Conservation (phyloP, 2,329 filamentous ascomycete genomes). For the Nemania sp. region DNA sequence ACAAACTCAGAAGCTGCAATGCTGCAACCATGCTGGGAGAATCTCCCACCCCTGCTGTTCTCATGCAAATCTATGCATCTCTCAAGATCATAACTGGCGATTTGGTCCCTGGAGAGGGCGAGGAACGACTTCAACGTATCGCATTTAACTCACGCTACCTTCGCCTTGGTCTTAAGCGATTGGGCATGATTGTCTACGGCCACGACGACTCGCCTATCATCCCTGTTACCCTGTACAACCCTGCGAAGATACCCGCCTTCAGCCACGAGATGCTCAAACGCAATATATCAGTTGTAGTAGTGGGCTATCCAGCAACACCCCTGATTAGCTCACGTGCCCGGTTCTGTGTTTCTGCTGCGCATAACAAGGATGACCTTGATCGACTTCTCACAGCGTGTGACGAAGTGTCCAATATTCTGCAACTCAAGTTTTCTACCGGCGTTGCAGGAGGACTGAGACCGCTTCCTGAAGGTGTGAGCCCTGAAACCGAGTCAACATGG, state of each 20-base stretch:
- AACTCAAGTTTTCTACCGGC: constrained; percentile 96
- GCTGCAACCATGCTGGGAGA: constrained; percentile 87
- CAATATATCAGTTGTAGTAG: constrained; percentile 96
- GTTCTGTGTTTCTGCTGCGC: constrained; percentile 93
- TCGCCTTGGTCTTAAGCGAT: constrained; percentile 92
- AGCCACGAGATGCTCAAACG: constrained; percentile 98
- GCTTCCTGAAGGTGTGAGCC: constrained; percentile 69
- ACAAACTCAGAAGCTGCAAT: constrained; percentile 85
- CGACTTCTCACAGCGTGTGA: constrained; percentile 86
- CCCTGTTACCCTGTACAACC: constrained; percentile 91
- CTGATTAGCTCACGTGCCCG: constrained; percentile 92
- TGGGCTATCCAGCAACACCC: constrained; percentile 95
- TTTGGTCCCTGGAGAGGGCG: constrained; percentile 84
- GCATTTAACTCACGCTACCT: constrained; percentile 99
- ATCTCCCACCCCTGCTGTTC: constrained; percentile 81
- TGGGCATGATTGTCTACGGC: constrained; percentile 95
- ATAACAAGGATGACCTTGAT: constrained; percentile 98
- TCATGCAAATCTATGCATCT: constrained; percentile 87
- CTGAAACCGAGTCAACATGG: constrained; percentile 68
- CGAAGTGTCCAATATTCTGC: constrained; percentile 86
- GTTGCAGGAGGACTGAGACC: constrained; percentile 85
- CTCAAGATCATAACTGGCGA: constrained; percentile 90
- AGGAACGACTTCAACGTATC: constrained; percentile 92
- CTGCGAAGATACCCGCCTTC: constrained; percentile 98
- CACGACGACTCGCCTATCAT: constrained; percentile 98